Conservation (phyloP, 345 rosid genomes). For the Nasturtium officinale region DNA sequence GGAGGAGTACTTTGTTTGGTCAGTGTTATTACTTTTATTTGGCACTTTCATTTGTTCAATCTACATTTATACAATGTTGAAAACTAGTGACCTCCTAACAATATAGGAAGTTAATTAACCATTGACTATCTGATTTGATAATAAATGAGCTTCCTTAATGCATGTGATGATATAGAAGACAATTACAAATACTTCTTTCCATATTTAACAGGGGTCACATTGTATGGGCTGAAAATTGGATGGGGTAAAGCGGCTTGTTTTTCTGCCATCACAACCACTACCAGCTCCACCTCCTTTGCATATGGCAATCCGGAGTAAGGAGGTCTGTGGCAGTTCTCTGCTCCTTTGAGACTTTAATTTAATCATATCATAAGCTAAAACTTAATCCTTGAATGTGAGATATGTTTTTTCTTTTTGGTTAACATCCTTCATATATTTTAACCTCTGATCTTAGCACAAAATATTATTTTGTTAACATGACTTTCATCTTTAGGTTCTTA, state of each 20-base stretch:
- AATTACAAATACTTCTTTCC: background rate
- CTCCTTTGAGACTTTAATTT: too few relatives aligned
- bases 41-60: background rate
- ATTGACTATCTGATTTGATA: slow-evolving; percentile 14
- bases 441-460: too few relatives aligned
- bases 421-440: too few relatives aligned
- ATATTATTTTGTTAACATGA: too few relatives aligned
- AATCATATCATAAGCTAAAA: too few relatives aligned
- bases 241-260: slow-evolving; percentile 99
- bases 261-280: slow-evolving; percentile 96
- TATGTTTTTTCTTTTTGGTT: too few relatives aligned
- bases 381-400: too few relatives aligned
- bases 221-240: slow-evolving; percentile 94
- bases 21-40: background rate
- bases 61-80: slow-evolving; percentile 3
- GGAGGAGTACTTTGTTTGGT: background rate
- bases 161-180: slow-evolving; percentile 3
- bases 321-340: too few relatives aligned
- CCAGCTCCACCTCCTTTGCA: slow-evolving; percentile 99
- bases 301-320: slow-evolving; percentile 99
- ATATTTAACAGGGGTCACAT: slow-evolving; percentile 71
- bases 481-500: too few relatives aligned
- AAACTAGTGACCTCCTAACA: slow-evolving; percentile 18
- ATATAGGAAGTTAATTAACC: background rate
- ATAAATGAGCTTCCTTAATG: slow-evolving; percentile 5